Conservation (phyloP, 2,329 filamentous ascomycete species). For the Ciborinia camelliae region DNA sequence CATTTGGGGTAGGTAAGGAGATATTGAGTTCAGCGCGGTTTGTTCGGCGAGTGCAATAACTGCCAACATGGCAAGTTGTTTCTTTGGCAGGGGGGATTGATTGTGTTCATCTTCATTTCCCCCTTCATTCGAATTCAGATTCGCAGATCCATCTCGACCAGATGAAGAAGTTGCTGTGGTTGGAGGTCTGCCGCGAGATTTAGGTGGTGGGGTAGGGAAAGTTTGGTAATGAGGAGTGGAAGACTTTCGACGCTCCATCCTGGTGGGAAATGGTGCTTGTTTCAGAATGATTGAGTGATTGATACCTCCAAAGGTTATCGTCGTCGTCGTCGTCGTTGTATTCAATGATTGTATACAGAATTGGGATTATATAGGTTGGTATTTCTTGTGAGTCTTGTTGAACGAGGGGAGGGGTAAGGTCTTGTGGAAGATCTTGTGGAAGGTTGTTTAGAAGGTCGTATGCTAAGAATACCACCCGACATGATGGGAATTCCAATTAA, state of each 20-base stretch:
- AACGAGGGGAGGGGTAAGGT: too few relatives aligned
- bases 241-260: slow-evolving; percentile 37
- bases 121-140: slow-evolving; percentile 36
- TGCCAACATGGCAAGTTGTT: slow-evolving; percentile 80
- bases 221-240: slow-evolving; percentile 69
- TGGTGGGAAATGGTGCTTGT: slow-evolving; percentile 9
- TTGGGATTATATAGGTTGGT: too few relatives aligned
- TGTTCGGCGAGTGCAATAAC: slow-evolving; percentile 90
- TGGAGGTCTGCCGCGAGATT: slow-evolving; percentile 51
- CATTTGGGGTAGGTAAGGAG: slow-evolving; percentile 93
- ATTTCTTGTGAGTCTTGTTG: neutral
- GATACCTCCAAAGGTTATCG: neutral
- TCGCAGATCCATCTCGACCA: slow-evolving; percentile 33
- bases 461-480: too few relatives aligned
- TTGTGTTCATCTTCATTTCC: slow-evolving; percentile 37
- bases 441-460: slow-evolving; percentile 2
- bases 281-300: slow-evolving; percentile 16
- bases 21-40: slow-evolving; percentile 94
- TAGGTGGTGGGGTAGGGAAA: slow-evolving; percentile 72
- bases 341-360: neutral
- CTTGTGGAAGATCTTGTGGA: too few relatives aligned
- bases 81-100: slow-evolving; percentile 69
- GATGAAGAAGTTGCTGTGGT: slow-evolving; percentile 37
- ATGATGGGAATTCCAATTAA: too few relatives aligned
- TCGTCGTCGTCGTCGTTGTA: too few relatives aligned